Evolutionary conservation across 176 grass and related monocot genomes (phyloP).

Genomic region (Juncus effusus): DNA sequence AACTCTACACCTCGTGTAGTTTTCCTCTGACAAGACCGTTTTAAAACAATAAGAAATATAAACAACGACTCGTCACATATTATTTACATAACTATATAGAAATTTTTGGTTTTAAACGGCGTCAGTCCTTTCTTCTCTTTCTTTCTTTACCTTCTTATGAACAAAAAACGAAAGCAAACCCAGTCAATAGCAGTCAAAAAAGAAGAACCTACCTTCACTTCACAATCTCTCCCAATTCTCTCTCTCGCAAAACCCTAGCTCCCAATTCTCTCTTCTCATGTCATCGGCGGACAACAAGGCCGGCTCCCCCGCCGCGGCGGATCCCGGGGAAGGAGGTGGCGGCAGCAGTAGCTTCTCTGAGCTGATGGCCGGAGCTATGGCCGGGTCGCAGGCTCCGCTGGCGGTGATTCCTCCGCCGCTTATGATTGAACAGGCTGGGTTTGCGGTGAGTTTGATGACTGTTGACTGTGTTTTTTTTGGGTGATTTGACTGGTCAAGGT

Average conservation of each 20-base stretch:
- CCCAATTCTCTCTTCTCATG: background rate
- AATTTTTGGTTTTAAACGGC: background rate
- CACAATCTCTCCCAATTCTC: slow-evolving; percentile 16
- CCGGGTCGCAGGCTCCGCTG: slow-evolving; percentile 35
- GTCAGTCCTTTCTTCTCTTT: background rate
- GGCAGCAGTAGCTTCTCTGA: slow-evolving; percentile 26
- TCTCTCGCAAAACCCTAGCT: slow-evolving; percentile 44
- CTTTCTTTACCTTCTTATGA: slow-evolving; percentile 6
- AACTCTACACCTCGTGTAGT: too few relatives aligned
- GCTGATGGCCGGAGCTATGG: slow-evolving; percentile 21
- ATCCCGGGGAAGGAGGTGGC: slow-evolving; percentile 24
- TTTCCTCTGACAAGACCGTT: too few relatives aligned
- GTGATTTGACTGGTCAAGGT: slow-evolving; percentile 20
- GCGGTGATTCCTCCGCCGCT: slow-evolving; percentile 46
- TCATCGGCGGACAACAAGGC: slow-evolving; percentile 18
- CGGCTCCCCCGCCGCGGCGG: background rate
- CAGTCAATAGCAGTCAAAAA: slow-evolving; percentile 68
- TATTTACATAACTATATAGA: too few relatives aligned
- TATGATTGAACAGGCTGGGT: slow-evolving; percentile 47
- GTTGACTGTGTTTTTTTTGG: background rate
- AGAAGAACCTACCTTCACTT: slow-evolving; percentile 14
- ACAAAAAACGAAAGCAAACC: slow-evolving; percentile 4
- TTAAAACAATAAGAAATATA: too few relatives aligned
- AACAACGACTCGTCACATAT: too few relatives aligned
- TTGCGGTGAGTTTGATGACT: slow-evolving; percentile 52